Base-by-base conservation (phyloP, 805 yeast genomes). In the Deakozyma indianensis region DNA sequence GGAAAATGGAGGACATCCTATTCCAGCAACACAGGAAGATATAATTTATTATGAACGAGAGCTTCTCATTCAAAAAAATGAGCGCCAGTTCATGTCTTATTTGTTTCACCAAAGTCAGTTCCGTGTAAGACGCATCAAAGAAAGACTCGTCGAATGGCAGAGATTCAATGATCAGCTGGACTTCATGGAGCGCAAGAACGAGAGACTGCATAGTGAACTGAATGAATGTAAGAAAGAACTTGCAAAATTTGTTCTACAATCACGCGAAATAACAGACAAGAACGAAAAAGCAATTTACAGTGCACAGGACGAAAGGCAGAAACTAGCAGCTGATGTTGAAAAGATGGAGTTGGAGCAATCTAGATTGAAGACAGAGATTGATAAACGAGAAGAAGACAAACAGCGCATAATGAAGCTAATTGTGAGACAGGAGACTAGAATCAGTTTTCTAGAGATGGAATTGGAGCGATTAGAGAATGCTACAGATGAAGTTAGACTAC, bases 71-170 rank as follows among this genome's bases (percentile, higher is more conserved):
- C 53, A 69, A 47, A 69, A 70, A 44, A 80, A 80, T 56, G 86
- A 80, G 55, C 62, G 77, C 32, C 80, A 77, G 43, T 80, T 80
- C 52, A 65, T 75, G 2, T 67, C 69, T 43, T 78, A 74, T 56
- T 55, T 76, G 52, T 73, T 72, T 43, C 65, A 71, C 43, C 63
- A 74, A 48, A 66, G 65, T 45, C 69, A 71, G 51, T 63, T 59
- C 25, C 57, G 66, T 4, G 55, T 61, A n/a, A 53, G 59, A 18
- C 53, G 59, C 22, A 53, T 68, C 45, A 62, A 59, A 35, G 58
- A 62, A 42, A 58, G 64, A 27, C 54, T 58, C 22, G 44, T 57
- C 9, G 52, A 50, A 22, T 51, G 56, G 22, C 52, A 52, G 22
- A 48, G 64, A 11, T 58, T 54, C 18, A 54, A 57, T 41, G 57